Evolutionary conservation across 2,329 filamentous ascomycete genomes (phyloP).

Genomic region (Dactylellina sp.): DNA sequence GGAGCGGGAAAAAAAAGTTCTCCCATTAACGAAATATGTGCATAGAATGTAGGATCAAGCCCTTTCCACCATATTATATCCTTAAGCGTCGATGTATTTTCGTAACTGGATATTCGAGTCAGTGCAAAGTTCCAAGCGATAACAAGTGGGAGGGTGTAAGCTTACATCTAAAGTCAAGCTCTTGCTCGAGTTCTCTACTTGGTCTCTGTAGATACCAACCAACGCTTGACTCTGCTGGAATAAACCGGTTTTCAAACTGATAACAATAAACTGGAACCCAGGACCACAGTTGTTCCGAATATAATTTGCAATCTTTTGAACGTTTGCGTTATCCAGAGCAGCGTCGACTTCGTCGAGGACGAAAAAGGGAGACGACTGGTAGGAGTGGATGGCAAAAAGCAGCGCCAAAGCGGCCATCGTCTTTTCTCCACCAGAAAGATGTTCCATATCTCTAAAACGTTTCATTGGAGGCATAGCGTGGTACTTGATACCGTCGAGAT

Average conservation of each 20-base stretch:
- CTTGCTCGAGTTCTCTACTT: conserved; percentile 90
- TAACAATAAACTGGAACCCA: conserved; percentile 99
- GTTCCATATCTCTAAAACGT: conserved; percentile 99
- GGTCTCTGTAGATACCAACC: conserved; percentile 94
- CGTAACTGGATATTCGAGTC: conserved; percentile 24
- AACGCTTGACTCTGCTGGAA: conserved; percentile 97
- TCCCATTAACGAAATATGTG: conserved; percentile 37
- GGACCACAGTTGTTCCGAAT: conserved; percentile 93
- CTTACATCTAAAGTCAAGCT: conserved; percentile 95
- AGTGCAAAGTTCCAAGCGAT: background rate
- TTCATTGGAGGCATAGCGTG: conserved; percentile 99
- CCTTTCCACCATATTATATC: background rate
- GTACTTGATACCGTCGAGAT: conserved; percentile 95
- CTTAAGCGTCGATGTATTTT: conserved; percentile 52
- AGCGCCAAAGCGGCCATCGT: conserved; percentile 98
- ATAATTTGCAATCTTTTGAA: conserved; percentile 95
- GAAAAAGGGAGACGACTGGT: conserved; percentile 95
- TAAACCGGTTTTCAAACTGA: conserved; percentile 91
- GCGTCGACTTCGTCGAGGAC: conserved; percentile 98
- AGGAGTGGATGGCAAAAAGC: conserved; percentile 95
- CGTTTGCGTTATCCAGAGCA: conserved; percentile 97
- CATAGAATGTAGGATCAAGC: conserved; percentile 45
- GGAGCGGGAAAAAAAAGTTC: background rate
- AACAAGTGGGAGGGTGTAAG: conserved; percentile 56
- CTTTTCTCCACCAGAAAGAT: conserved; percentile 96